phyloP scores from a whole-genome alignment of 805 yeast genomes.

The Candida schatavii region DNA sequence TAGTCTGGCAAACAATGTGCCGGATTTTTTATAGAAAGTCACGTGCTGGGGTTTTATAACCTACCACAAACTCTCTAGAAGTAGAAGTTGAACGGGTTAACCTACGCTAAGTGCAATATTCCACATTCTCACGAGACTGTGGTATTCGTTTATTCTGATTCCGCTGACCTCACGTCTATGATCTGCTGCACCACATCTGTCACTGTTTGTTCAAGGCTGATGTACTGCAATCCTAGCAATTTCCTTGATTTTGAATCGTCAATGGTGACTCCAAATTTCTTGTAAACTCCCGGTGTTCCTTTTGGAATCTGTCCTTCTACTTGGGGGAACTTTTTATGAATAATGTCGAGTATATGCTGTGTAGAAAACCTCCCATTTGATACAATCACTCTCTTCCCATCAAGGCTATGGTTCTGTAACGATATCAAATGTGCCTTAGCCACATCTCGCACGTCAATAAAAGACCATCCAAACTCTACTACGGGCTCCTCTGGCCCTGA shows the following conservation, averaged over 20 bases:
- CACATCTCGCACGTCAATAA: constrained; percentile 19
- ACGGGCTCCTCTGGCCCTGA: constrained; percentile 3
- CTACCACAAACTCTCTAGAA: no score
- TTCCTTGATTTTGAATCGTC: constrained; percentile 36
- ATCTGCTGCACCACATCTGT: constrained; percentile 1
- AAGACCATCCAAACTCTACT: background rate
- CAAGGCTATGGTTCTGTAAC: constrained; percentile 11
- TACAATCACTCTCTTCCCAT: constrained; percentile 10
- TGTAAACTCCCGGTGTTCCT: constrained; percentile 5
- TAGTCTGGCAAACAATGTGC: no score
- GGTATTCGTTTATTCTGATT: no score
- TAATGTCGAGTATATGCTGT: constrained; percentile 1
- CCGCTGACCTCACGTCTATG: background rate
- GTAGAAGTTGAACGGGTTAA: no score
- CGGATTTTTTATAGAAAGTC: no score
- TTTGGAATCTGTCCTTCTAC: background rate
- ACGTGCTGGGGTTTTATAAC: no score
- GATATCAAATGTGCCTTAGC: constrained; percentile 19
- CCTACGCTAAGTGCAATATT: no score
- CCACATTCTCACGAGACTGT: no score
- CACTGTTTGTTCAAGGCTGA: background rate
- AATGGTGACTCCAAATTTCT: constrained; percentile 19
- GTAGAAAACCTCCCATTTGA: background rate
- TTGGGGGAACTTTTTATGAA: constrained; percentile 1
- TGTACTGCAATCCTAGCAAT: constrained; percentile 30